phyloP scores from a whole-genome alignment of 345 rosid species.

The Syzygium jambos region DNA sequence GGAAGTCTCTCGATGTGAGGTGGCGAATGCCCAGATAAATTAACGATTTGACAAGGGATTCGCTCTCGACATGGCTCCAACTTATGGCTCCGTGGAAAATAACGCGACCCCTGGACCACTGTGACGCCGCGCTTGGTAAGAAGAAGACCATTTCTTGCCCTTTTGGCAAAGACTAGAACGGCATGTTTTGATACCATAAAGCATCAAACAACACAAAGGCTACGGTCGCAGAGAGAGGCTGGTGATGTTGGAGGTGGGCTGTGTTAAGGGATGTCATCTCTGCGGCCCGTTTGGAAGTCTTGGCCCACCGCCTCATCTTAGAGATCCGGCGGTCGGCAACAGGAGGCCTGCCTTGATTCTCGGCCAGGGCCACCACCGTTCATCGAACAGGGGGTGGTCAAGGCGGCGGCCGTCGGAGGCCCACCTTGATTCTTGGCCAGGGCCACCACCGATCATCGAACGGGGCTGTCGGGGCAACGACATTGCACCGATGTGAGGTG shows the following conservation, averaged over 20 bases:
- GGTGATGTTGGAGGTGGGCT: background rate
- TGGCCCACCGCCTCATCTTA: background rate
- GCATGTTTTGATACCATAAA: background rate
- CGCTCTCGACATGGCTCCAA: background rate
- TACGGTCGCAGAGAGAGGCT: background rate
- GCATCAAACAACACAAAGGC: background rate
- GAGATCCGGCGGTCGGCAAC: background rate
- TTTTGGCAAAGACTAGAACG: background rate
- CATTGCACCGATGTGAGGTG: background rate
- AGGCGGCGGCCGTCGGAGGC: background rate
- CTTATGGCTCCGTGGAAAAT: too few species aligned
- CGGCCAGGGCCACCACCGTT: background rate
- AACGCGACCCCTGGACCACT: too few species aligned
- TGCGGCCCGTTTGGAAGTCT: background rate
- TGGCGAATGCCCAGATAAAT: background rate
- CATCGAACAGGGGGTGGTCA: background rate
- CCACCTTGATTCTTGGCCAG: background rate
- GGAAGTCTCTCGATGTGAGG: background rate
- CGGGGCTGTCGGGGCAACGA: background rate
- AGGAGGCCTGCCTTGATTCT: background rate
- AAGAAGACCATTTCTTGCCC: background rate
- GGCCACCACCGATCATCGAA: background rate
- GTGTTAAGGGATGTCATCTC: background rate
- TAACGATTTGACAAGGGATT: fast-evolving
- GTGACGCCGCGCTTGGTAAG: fast-evolving